A percentile compares a stretch with the other conserved stretches of the same genome.
These are phyloP conservation scores for Volvox carteri DNA, from an alignment of 163 green algal species.

Conservation along the genomic window DNA sequence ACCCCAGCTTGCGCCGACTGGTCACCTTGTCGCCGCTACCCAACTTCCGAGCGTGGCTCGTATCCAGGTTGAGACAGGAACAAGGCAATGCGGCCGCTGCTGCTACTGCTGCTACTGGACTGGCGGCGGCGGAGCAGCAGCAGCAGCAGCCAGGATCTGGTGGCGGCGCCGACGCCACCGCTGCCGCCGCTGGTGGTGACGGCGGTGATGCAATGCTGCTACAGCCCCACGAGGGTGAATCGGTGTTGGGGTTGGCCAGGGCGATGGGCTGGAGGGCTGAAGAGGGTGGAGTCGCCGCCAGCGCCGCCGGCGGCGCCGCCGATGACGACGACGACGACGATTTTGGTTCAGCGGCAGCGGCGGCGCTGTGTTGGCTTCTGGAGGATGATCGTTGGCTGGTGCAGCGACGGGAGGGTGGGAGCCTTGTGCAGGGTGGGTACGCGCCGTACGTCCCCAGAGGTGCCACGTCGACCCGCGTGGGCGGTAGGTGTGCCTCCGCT, in stretches of 20 bases:
- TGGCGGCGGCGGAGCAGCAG: not conserved
- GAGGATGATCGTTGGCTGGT: slow-evolving; percentile 42
- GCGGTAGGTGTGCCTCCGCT: too few species aligned
- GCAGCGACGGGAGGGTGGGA: too few species aligned
- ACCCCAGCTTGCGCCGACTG: slow-evolving; percentile 59
- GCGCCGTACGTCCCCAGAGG: not conserved
- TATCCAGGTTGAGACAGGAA: slow-evolving; percentile 59
- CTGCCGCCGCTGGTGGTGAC: not conserved
- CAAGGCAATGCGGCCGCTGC: not conserved
- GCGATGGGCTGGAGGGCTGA: not conserved
- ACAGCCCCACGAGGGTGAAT: not conserved
- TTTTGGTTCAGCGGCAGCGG: not conserved
- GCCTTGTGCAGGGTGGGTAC: too few species aligned
- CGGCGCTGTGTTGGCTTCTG: slow-evolving; percentile 32
- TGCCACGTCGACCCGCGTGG: too few species aligned
- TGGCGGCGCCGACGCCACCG: slow-evolving; percentile 26
- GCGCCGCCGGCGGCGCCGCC: not conserved
- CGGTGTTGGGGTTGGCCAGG: not conserved
- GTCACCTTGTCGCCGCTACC: slow-evolving; percentile 88
- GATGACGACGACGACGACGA: not conserved
- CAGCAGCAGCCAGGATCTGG: not conserved
- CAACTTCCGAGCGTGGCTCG: slow-evolving; percentile 83
- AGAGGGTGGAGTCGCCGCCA: not conserved
- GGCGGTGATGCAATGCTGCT: not conserved
- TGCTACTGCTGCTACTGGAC: not conserved